Evolutionary conservation across 495 filamentous ascomycete species (phyloP).

Genomic region (Amphirosellinia nigrospora): DNA sequence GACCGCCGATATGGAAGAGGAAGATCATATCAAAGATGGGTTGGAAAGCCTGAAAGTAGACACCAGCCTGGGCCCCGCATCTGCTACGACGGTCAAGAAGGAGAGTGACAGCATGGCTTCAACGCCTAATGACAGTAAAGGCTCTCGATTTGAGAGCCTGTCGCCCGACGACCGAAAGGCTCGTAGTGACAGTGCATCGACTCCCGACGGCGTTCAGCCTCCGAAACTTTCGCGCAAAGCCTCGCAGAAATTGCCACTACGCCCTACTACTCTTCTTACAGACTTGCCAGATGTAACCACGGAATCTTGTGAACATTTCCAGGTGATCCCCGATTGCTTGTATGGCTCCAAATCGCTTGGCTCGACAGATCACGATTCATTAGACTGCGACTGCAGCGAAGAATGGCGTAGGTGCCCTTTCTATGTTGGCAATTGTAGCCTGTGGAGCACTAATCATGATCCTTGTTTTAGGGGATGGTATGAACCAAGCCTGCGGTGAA

Average conservation of each 20-base stretch:
- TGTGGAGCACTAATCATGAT: constrained; percentile 33
- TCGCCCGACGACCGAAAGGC: constrained; percentile 53
- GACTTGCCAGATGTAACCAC: constrained; percentile 75
- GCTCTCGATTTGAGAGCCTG: constrained; percentile 46
- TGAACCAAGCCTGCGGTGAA: constrained; percentile 90
- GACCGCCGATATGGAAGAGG: constrained; percentile 49
- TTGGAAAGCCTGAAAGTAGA: constrained; percentile 41
- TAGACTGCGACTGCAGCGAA: constrained; percentile 94
- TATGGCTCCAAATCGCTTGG: constrained; percentile 92
- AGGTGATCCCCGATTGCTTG: constrained; percentile 78
- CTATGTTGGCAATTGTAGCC: constrained; percentile 27
- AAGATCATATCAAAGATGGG: constrained; percentile 42
- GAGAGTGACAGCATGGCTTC: constrained; percentile 43
- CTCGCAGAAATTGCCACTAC: constrained; percentile 69
- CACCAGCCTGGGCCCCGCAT: constrained; percentile 35
- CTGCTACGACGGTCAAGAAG: constrained; percentile 43
- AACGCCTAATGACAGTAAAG: constrained; percentile 50
- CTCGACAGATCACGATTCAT: constrained; percentile 82
- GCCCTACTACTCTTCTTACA: constrained; percentile 67
- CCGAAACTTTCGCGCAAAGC: constrained; percentile 77
- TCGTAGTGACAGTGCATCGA: constrained; percentile 47
- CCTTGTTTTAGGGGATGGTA: constrained; percentile 61
- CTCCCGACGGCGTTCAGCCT: constrained; percentile 53
- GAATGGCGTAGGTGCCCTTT: constrained; percentile 84
- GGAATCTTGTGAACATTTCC: constrained; percentile 78